phyloP scores from a whole-genome alignment of 176 grass and related monocot genomes.

The Bothriochloa decipiens region DNA sequence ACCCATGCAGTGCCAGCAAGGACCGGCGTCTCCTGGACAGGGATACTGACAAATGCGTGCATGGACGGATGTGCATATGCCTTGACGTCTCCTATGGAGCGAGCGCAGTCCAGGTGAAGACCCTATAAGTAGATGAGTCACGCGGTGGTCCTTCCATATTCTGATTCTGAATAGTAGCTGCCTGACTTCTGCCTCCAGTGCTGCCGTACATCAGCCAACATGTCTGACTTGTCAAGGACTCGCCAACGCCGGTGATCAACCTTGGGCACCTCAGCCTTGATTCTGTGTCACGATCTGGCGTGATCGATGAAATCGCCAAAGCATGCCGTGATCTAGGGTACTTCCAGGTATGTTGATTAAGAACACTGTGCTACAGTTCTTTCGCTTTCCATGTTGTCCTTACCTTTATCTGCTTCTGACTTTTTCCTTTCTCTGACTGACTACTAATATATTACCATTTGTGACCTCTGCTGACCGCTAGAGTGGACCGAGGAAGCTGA shows the following conservation, averaged over 20 bases:
- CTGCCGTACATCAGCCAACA: constrained; percentile 11
- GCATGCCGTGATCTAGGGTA: constrained; percentile 51
- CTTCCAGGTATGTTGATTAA: constrained; percentile 52
- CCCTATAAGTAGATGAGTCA: constrained; percentile 40
- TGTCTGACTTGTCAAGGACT: constrained; percentile 31
- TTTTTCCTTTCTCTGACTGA: constrained; percentile 15
- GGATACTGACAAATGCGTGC: constrained; percentile 25
- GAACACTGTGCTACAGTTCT: neutral
- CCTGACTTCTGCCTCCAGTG: neutral
- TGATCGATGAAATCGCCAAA: constrained; percentile 42
- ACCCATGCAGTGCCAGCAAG: neutral
- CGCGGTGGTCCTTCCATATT: neutral
- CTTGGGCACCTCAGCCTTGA: constrained; percentile 49
- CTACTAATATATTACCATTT: neutral
- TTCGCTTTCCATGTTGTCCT: neutral
- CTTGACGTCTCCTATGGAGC: constrained; percentile 35
- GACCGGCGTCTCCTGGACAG: constrained; percentile 27
- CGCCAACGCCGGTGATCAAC: constrained; percentile 51
- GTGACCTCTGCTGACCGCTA: constrained; percentile 9
- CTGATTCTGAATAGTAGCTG: neutral
- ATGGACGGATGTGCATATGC: neutral
- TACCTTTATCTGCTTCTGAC: neutral
- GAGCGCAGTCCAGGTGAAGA: constrained; percentile 38
- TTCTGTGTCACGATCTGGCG: neutral
- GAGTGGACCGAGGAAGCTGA: constrained; percentile 16